Evolutionary conservation across 495 filamentous ascomycete genomes (phyloP), one percentile per base, ranked within the genome.

Genomic region (Oidiodendron maius): DNA sequence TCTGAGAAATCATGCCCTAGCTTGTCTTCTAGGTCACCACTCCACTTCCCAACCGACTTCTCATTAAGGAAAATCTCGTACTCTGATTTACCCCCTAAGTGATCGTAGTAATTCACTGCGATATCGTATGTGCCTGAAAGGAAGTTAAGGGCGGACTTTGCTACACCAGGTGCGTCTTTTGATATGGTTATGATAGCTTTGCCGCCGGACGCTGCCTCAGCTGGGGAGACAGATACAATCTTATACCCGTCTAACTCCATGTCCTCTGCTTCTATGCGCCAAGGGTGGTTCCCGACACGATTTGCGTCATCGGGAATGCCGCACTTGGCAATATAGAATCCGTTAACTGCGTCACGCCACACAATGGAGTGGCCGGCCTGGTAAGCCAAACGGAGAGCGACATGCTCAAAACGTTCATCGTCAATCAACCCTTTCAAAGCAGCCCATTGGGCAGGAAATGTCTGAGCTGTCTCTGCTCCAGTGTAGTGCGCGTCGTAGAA

Each of bases 401-500:
- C 69, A 38, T 84, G 64, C 0, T 80, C 63, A 66, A 70, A 87
- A 36, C 83, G 71, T 60, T 81, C 70, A n/a, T 59, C 38, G 59
- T 87, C 83, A 40, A 87, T 67, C 16, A 72, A 68, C 1, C 74
- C 75, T 17, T 70, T 48, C 0, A 87, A 65, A 2, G 68, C 61
- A 26, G 72, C 55, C 82, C 82, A 86, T 38, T 64, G 57, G 1
- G 57, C 35, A 0, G 69, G 57, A 58, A 86, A 85, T 0, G 67
- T 72, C 47, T 83, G 79, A 1, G 75, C 84, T 2, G 71, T 75
- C 17, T 66, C 72, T 16, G 76, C 74, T 13, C 84, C 83, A 13
- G 52, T 64, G 62, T 88, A 86, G 61, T 88, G 75, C 23, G 80
- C 78, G 53, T 88, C 78, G 57, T 87, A 88, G 58, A 88, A 85